Conservation (phyloP, 257 asterid species). For the Nyctanthes arbortristis region DNA sequence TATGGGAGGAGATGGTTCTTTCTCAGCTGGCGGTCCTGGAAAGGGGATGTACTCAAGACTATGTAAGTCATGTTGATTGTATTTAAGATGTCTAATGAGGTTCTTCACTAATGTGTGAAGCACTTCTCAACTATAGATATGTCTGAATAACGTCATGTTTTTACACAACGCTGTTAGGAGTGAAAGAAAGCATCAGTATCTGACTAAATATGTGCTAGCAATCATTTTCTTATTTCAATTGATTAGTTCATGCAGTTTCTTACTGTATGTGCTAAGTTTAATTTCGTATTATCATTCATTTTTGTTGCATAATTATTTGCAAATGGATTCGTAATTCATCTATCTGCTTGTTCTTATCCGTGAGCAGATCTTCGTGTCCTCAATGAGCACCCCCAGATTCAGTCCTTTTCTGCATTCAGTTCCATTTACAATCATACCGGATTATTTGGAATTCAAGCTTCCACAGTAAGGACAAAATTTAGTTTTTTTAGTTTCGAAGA, state of each 20-base stretch:
- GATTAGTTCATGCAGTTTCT: slow-evolving; percentile 4
- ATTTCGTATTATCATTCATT: slow-evolving; percentile 4
- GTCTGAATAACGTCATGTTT: slow-evolving; percentile 5
- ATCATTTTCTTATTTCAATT: not conserved
- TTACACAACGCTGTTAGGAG: slow-evolving; percentile 3
- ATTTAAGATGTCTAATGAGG: not conserved
- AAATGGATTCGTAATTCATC: not conserved
- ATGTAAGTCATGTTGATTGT: slow-evolving; percentile 48
- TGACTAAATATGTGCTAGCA: too few species aligned
- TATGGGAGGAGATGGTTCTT: slow-evolving; percentile 98
- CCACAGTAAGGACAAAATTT: slow-evolving; percentile 52
- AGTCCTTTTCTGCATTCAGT: slow-evolving; percentile 74
- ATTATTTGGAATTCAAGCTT: slow-evolving; percentile 77
- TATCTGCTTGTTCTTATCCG: not conserved
- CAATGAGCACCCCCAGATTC: slow-evolving; percentile 65
- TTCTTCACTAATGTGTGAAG: not conserved
- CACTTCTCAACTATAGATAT: slow-evolving; percentile 6
- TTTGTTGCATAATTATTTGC: not conserved
- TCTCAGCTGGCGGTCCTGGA: slow-evolving; percentile 97
- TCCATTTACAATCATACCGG: slow-evolving; percentile 65
- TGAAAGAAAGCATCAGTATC: not conserved
- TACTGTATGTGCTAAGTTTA: not conserved
- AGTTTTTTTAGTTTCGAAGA: not conserved
- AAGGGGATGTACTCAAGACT: slow-evolving; percentile 96
- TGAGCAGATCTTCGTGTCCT: slow-evolving; percentile 74